Percentiles rank a stretch among this genome's conserved stretches.
phyloP scores from a whole-genome alignment of 2,329 filamentous ascomycete genomes.

The Cladosporium halotolerans region DNA sequence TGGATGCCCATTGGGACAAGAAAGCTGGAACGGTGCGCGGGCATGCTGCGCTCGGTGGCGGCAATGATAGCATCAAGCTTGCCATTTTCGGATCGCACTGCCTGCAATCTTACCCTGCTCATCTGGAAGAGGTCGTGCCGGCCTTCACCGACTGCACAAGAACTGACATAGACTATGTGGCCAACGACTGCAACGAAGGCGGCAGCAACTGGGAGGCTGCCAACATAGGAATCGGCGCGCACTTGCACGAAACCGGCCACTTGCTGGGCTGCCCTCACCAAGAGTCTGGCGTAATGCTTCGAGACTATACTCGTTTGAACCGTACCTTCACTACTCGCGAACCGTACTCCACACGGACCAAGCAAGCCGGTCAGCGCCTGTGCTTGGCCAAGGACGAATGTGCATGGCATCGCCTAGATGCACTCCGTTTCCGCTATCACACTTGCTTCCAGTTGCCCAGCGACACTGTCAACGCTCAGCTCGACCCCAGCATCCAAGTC shows the following conservation, averaged over 20 bases:
- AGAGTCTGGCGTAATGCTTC: constrained; percentile 83
- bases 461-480: constrained; percentile 51
- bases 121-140: constrained; percentile 81
- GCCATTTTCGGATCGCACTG: constrained; percentile 90
- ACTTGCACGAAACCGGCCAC: constrained; percentile 86
- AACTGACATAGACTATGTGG: constrained; percentile 72
- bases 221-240: constrained; percentile 87
- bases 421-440: constrained; percentile 81
- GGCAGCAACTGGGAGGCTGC: constrained; percentile 95
- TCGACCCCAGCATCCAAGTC: constrained; percentile 74
- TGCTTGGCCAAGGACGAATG: constrained; percentile 77
- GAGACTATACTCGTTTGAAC: constrained; percentile 80
- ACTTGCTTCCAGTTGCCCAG: constrained; percentile 81
- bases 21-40: constrained; percentile 62
- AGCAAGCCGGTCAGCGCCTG: constrained; percentile 67
- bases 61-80: constrained; percentile 66
- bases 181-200: constrained; percentile 79
- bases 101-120: constrained; percentile 83
- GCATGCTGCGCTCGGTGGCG: constrained; percentile 78
- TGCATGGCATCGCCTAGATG: constrained; percentile 83
- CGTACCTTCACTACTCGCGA: constrained; percentile 76
- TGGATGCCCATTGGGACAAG: constrained; percentile 86
- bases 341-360: constrained; percentile 80
- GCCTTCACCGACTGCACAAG: constrained; percentile 86
- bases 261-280: constrained; percentile 86